Percentiles rank a stretch among this genome's conserved stretches.
Conservation (phyloP, 352 stramenopile species). For the Globisporangium middletonii region DNA sequence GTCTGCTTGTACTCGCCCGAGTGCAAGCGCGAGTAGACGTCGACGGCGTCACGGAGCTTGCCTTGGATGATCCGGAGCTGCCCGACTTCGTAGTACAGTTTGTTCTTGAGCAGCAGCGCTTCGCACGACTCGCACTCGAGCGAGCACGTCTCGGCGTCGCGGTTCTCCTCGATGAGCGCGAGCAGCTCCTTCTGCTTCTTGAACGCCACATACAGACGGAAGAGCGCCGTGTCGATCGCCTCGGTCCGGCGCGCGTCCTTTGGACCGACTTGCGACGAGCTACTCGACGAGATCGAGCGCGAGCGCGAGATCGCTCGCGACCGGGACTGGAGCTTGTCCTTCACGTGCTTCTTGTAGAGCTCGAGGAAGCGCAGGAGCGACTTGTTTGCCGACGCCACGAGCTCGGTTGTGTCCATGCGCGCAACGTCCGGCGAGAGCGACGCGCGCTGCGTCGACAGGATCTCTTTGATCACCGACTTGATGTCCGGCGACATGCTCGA, state of each 20-base stretch:
- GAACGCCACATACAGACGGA: constrained; percentile 75
- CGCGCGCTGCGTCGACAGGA: constrained; percentile 39
- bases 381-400: constrained; percentile 58
- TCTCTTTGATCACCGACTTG: constrained; percentile 65
- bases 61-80: constrained; percentile 64
- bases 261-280: constrained; percentile 14
- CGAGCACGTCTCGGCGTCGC: constrained; percentile 45
- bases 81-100: constrained; percentile 78
- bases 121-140: constrained; percentile 67
- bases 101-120: constrained; percentile 56
- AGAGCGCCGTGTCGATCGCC: constrained; percentile 81
- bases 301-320: constrained; percentile 29
- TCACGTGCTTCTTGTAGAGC: constrained; percentile 79
- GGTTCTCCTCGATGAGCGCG: constrained; percentile 65
- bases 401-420: constrained; percentile 41
- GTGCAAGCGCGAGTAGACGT: constrained; percentile 78
- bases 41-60: constrained; percentile 66
- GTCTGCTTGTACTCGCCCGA: constrained; percentile 83
- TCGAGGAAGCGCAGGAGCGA: constrained; percentile 76
- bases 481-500: constrained; percentile 71
- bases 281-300: constrained; percentile 27
- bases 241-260: constrained; percentile 75
- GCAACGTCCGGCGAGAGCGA: constrained; percentile 57
- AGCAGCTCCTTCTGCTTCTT: constrained; percentile 78
- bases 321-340: constrained; percentile 52